Evolutionary conservation across 352 stramenopile species (phyloP), one percentile per base, ranked within the genome.

Genomic region (Globisporangium barbulae): DNA sequence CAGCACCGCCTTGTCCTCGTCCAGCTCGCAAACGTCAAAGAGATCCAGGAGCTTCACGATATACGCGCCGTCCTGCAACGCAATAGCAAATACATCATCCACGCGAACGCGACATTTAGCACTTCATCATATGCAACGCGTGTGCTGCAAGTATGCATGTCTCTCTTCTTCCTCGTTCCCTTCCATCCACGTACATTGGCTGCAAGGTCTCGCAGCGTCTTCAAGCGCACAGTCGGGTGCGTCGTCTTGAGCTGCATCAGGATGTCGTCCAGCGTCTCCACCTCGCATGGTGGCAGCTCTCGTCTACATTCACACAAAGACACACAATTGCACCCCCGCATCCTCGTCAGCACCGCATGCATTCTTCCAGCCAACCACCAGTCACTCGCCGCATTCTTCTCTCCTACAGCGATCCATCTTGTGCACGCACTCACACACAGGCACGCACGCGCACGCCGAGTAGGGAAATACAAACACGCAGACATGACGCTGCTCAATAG

Each of bases 21-120:
- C 83, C 61, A 90, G 54, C 61, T 92, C 83, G 62, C 74, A 79
- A 33, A 92, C 54, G 59, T 90, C 81, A 54, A 92, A 92, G 39
- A 92, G 61, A 63, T 90, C 73, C 63, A 93, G 65, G 49, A 93
- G 66, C 69, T 88, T 90, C 19, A 85, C 72, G 47, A 93, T 76
- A 61, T 91, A 93, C 35, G 76, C 80, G 47, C 84, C 82, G 54
- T 90, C 71, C 81, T 91, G 31, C 50, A 49, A 4, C 58, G 21
- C 67, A 55, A 66, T n/a, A 56, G 5, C 52, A 41, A 56, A 39
- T 17, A 5, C 17, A 56, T 6, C 22, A 65, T 59, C 17, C 31
- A 44, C 22, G 15, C 12, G 17, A 45, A 30, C 44, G 52, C 21
- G n/a, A 44, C 31, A 31, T 8, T 58, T 2, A 58, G 52, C 30